Conservation (phyloP, 306 rosid genomes). For the Sicyos baderoa region DNA sequence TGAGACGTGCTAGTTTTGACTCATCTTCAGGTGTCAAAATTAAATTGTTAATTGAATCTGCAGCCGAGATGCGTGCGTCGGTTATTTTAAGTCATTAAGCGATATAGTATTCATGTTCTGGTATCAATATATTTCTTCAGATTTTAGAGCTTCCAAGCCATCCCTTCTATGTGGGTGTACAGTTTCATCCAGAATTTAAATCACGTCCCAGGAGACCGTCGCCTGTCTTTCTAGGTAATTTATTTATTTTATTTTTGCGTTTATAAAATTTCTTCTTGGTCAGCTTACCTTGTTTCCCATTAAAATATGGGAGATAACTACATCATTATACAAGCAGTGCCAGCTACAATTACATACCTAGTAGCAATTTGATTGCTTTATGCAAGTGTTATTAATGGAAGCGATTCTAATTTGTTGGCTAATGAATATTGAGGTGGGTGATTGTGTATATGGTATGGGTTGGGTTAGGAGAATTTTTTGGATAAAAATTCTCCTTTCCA, state of each 20-base stretch:
- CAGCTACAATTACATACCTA: background rate
- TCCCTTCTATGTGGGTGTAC: slow-evolving; percentile 86
- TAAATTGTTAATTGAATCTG: background rate
- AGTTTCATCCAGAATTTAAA: slow-evolving; percentile 97
- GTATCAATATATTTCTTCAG: slow-evolving; percentile 34
- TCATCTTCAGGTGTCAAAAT: slow-evolving; percentile 20
- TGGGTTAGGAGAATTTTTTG: background rate
- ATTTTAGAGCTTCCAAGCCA: slow-evolving; percentile 84
- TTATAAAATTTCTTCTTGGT: background rate
- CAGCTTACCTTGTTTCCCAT: background rate
- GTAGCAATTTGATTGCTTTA: background rate
- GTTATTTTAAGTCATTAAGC: no score
- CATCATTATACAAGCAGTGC: no score
- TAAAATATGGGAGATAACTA: no score
- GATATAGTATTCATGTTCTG: background rate
- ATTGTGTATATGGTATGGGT: no score
- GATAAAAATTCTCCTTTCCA: no score
- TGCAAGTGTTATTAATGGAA: background rate
- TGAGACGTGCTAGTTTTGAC: slow-evolving; percentile 18
- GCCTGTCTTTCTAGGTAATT: slow-evolving; percentile 73
- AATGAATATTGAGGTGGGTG: background rate
- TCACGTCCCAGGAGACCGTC: slow-evolving; percentile 90
- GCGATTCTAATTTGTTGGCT: background rate
- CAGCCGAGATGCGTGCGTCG: no score
- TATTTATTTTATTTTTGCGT: background rate